phyloP scores from a whole-genome alignment of 805 yeast species.

The Teunomyces kruisii region DNA sequence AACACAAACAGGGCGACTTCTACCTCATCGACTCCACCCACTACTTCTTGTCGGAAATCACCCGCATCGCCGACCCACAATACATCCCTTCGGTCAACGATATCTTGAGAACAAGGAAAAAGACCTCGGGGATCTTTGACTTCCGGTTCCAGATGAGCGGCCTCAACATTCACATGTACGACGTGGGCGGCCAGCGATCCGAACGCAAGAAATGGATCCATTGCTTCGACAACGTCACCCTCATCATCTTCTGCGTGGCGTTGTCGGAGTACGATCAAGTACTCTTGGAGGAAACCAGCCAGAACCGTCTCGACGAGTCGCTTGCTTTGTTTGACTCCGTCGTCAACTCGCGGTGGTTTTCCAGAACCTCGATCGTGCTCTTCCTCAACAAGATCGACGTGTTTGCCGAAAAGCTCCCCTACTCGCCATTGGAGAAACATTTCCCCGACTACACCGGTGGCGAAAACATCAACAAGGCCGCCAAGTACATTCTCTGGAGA shows the following conservation, averaged over 20 bases:
- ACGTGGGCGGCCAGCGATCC: slow-evolving; percentile 94
- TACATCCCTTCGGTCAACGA: slow-evolving; percentile 77
- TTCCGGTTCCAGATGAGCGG: slow-evolving; percentile 72
- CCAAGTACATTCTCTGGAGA: slow-evolving; percentile 87
- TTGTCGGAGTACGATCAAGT: slow-evolving; percentile 89
- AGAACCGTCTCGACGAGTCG: slow-evolving; percentile 43
- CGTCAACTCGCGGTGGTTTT: slow-evolving; percentile 90
- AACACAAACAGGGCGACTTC: slow-evolving; percentile 64
- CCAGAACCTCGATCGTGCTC: slow-evolving; percentile 79
- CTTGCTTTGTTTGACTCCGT: slow-evolving; percentile 84
- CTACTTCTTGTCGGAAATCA: slow-evolving; percentile 69
- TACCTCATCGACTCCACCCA: slow-evolving; percentile 84
- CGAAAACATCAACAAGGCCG: slow-evolving; percentile 84
- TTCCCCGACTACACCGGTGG: slow-evolving; percentile 94
- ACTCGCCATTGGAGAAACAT: slow-evolving; percentile 75
- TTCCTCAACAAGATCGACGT: slow-evolving; percentile 90
- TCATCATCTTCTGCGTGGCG: slow-evolving; percentile 88
- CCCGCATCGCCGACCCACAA: slow-evolving; percentile 55
- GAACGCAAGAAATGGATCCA: slow-evolving; percentile 98
- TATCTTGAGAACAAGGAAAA: slow-evolving; percentile 82
- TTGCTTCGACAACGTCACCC: slow-evolving; percentile 89
- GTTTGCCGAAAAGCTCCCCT: slow-evolving; percentile 79
- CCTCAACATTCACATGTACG: slow-evolving; percentile 50
- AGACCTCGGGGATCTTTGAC: slow-evolving; percentile 90
- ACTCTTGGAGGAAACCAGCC: slow-evolving; percentile 49